phyloP scores from a whole-genome alignment of 2,329 filamentous ascomycete genomes.

The Coniochaeta hoffmannii region DNA sequence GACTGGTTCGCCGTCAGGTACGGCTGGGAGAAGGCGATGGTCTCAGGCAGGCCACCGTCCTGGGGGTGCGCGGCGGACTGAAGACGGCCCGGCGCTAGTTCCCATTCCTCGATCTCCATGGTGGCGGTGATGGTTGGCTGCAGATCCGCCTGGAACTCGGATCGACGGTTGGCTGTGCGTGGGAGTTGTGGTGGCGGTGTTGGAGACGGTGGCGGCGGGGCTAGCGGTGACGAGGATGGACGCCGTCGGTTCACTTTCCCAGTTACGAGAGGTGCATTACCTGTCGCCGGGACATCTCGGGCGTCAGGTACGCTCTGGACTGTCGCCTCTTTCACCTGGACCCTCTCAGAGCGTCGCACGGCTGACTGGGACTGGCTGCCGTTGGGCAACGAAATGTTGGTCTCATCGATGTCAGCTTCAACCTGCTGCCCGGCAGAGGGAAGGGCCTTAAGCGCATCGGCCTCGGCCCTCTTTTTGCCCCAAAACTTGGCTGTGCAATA shows the following conservation, averaged over 20 bases:
- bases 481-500: conserved; percentile 12
- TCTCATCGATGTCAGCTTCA: too few species aligned
- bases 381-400: too few species aligned
- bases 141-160: conserved; percentile 16
- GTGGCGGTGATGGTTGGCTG: conserved; percentile 10
- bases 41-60: conserved; percentile 7
- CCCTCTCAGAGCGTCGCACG: not conserved
- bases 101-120: conserved; percentile 28
- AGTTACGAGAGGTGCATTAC: too few species aligned
- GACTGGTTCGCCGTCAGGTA: conserved; percentile 19
- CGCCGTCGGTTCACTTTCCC: too few species aligned
- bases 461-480: conserved; percentile 6
- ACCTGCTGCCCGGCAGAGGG: not conserved
- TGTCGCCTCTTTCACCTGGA: not conserved
- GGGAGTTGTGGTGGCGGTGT: not conserved
- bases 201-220: not conserved
- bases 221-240: too few species aligned
- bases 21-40: conserved; percentile 25
- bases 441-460: not conserved
- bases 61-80: not conserved
- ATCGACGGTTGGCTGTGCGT: not conserved
- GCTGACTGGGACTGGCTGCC: not conserved
- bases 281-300: not conserved
- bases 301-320: not conserved
- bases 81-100: conserved; percentile 25